Evolutionary conservation across 768 basidiomycete species (phyloP).

Genomic region (Suillus occidentalis): DNA sequence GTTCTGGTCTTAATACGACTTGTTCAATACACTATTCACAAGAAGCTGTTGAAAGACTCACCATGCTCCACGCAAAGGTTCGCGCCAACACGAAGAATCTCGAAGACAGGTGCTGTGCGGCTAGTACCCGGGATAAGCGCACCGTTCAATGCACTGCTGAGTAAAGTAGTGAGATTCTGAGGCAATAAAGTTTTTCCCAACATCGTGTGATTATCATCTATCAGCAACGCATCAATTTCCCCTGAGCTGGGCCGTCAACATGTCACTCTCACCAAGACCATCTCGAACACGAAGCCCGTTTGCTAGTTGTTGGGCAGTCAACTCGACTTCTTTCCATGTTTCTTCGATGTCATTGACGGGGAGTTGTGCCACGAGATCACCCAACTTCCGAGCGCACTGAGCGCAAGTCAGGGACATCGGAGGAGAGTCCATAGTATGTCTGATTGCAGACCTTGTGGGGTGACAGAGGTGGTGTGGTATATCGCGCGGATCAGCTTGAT

Average conservation of each 20-base stretch:
- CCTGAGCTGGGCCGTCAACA: not conserved
- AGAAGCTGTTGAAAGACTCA: conserved; percentile 29
- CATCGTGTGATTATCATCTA: conserved; percentile 70
- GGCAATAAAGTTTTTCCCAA: conserved; percentile 69
- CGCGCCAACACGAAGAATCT: conserved; percentile 75
- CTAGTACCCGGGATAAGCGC: conserved; percentile 43
- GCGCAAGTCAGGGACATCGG: conserved; percentile 20
- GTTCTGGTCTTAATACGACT: conserved; percentile 60
- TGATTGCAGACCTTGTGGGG: conserved; percentile 1
- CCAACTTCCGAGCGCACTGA: conserved; percentile 33
- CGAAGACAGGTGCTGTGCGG: conserved; percentile 55
- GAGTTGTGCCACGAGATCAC: conserved; percentile 34
- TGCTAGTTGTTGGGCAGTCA: conserved; percentile 55
- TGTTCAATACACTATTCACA: conserved; percentile 10
- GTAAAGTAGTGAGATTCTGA: conserved; percentile 59
- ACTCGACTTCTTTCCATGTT: conserved; percentile 53
- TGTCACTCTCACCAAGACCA: conserved; percentile 43
- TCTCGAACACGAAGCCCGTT: conserved; percentile 61
- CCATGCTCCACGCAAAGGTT: conserved; percentile 87
- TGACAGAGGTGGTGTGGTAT: not conserved
- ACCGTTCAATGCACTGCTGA: conserved; percentile 55
- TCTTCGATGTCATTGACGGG: conserved; percentile 31
- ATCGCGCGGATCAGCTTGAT: not conserved
- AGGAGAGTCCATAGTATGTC: conserved; percentile 19
- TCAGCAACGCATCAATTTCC: conserved; percentile 20